phyloP scores from a whole-genome alignment of 2,329 filamentous ascomycete species.

The Ambrosiella xylebori region DNA sequence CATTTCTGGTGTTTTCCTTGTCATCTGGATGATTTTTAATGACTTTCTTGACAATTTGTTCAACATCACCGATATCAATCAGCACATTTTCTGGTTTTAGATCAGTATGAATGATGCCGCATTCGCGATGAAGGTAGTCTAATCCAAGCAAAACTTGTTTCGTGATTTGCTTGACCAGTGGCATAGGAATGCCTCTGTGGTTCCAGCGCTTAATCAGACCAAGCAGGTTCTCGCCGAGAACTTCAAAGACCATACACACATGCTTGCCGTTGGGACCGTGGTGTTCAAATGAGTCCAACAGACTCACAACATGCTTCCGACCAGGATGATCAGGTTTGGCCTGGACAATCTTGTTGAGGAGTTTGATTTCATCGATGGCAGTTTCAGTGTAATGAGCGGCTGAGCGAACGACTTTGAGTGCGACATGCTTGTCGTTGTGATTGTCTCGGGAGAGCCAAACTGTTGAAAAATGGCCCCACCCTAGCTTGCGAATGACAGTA shows the following conservation, averaged over 20 bases:
- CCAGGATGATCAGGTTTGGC: constrained; percentile 91
- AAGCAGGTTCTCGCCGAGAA: constrained; percentile 83
- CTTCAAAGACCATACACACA: constrained; percentile 99
- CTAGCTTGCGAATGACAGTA: constrained; percentile 86
- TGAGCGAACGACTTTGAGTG: constrained; percentile 91
- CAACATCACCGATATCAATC: constrained; percentile 96
- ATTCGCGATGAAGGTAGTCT: constrained; percentile 93
- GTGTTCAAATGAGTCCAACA: constrained; percentile 94
- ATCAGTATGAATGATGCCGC: constrained; percentile 96
- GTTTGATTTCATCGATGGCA: constrained; percentile 95
- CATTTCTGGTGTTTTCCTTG: constrained; percentile 84
- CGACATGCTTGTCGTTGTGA: constrained; percentile 78
- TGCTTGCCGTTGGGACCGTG: constrained; percentile 92
- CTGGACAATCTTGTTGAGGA: constrained; percentile 90
- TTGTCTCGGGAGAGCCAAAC: constrained; percentile 79
- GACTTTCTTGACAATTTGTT: constrained; percentile 93
- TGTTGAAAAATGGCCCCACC: constrained; percentile 98
- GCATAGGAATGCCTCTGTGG: constrained; percentile 89
- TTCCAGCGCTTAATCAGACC: constrained; percentile 98
- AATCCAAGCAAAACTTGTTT: constrained; percentile 92
- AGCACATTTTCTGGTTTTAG: constrained; percentile 95
- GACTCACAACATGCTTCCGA: constrained; percentile 83
- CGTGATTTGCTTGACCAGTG: constrained; percentile 93
- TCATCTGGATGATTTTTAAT: constrained; percentile 62
- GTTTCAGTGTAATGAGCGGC: constrained; percentile 98